Conservation (phyloP, 345 rosid genomes). For the Lenwebbia sp. region DNA sequence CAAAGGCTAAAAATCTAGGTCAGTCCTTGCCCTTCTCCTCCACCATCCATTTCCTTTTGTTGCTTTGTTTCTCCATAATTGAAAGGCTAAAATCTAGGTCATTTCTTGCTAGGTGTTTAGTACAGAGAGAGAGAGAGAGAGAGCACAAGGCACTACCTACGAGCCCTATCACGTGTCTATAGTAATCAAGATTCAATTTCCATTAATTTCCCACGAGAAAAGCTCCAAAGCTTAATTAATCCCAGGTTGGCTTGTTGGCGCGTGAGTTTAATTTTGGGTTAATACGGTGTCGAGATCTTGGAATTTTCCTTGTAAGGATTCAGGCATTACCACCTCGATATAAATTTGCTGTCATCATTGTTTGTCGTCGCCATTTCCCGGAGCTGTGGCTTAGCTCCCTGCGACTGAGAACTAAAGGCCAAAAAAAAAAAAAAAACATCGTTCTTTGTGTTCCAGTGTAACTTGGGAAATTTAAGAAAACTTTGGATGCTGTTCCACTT, state of each 20-base stretch:
- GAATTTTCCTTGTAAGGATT: neutral
- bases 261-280: neutral
- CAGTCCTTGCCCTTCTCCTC: neutral
- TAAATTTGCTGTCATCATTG: neutral
- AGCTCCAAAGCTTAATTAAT: neutral
- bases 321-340: neutral
- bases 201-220: neutral
- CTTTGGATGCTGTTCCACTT: conserved; percentile 56
- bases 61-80: neutral
- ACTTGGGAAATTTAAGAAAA: conserved; percentile 4
- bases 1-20: neutral
- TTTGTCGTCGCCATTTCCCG: neutral
- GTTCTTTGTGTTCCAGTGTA: conserved; percentile 2
- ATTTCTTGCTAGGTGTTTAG: neutral
- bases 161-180: neutral
- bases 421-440: neutral
- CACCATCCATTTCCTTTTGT: neutral
- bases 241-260: neutral
- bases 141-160: neutral
- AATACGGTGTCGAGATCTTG: neutral
- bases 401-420: neutral
- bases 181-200: neutral
- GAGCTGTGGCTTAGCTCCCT: neutral
- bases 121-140: neutral
- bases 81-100: neutral